phyloP scores from a whole-genome alignment of 2,329 filamentous ascomycete species.

The Leptographium wingfieldii region DNA sequence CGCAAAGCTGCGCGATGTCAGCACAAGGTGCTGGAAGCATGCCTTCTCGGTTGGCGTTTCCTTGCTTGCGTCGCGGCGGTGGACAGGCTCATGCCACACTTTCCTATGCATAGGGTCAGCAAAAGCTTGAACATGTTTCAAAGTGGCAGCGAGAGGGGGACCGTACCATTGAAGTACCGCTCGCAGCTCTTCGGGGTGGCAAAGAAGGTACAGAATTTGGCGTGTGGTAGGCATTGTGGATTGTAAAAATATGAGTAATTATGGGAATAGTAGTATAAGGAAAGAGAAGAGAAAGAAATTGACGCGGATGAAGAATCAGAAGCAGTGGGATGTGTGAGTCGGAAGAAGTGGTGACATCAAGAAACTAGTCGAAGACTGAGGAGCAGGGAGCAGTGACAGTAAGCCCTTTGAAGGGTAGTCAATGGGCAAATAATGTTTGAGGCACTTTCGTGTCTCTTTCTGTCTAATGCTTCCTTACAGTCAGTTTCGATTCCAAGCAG shows the following conservation, averaged over 20 bases:
- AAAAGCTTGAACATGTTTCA: background rate
- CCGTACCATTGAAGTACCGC: constrained; percentile 78
- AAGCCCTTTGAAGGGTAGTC: background rate
- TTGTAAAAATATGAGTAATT: background rate
- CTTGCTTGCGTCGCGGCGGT: constrained; percentile 63
- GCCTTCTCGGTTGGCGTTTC: constrained; percentile 61
- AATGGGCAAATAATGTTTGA: background rate
- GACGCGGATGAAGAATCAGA: background rate
- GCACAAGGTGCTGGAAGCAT: constrained; percentile 77
- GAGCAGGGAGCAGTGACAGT: background rate
- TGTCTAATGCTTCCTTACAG: background rate
- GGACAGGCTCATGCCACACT: constrained; percentile 89
- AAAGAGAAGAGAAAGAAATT: background rate
- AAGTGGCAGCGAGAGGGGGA: constrained; percentile 1
- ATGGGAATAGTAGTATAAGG: background rate
- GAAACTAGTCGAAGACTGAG: background rate
- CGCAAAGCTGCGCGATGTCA: constrained; percentile 87
- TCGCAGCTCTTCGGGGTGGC: constrained; percentile 68
- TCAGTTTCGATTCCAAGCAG: background rate
- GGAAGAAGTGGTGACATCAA: background rate
- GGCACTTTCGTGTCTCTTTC: background rate
- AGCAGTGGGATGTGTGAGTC: background rate
- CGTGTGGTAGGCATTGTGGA: constrained; percentile 38
- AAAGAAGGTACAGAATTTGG: constrained; percentile 54
- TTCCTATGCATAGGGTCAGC: constrained; percentile 47